Evolutionary conservation across 2,329 filamentous ascomycete species (phyloP).

Genomic region (Juglanconis sp.): DNA sequence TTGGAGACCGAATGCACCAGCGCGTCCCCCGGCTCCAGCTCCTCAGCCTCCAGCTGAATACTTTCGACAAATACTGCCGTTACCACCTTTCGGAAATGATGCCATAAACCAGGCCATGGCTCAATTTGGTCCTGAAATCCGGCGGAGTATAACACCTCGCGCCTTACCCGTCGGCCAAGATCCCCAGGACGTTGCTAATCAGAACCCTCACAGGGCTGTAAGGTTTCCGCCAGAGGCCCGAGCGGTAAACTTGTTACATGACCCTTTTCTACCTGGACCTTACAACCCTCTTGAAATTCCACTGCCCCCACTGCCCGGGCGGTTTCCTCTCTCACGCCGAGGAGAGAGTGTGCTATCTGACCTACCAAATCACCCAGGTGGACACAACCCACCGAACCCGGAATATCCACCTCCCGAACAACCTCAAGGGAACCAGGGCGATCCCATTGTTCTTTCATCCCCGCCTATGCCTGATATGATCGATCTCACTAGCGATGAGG

Average conservation of each 20-base stretch:
- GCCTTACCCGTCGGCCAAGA: constrained; percentile 4
- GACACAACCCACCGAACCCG: not conserved
- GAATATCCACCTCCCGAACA: not conserved
- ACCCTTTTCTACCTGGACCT: not conserved
- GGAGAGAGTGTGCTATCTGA: not conserved
- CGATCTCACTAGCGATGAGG: not conserved
- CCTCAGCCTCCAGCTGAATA: not conserved
- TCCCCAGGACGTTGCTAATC: constrained; percentile 9
- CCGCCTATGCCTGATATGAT: not conserved
- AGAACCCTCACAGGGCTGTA: not conserved
- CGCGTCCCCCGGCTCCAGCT: not conserved
- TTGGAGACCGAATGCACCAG: not conserved
- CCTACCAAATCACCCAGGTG: not conserved
- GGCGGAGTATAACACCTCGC: constrained; percentile 7
- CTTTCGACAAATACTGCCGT: not conserved
- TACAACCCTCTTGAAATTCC: not conserved
- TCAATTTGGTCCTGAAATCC: not conserved
- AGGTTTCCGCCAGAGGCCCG: not conserved
- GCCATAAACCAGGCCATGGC: not conserved
- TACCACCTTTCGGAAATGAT: not conserved
- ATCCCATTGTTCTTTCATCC: not conserved
- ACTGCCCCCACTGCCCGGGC: not conserved
- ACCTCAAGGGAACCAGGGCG: not conserved
- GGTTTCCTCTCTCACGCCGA: not conserved
- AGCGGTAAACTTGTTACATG: not conserved